Percentiles rank a stretch among this genome's conserved stretches.
phyloP scores from a whole-genome alignment of 768 basidiomycete genomes.

The Gymnopilus dilepis region DNA sequence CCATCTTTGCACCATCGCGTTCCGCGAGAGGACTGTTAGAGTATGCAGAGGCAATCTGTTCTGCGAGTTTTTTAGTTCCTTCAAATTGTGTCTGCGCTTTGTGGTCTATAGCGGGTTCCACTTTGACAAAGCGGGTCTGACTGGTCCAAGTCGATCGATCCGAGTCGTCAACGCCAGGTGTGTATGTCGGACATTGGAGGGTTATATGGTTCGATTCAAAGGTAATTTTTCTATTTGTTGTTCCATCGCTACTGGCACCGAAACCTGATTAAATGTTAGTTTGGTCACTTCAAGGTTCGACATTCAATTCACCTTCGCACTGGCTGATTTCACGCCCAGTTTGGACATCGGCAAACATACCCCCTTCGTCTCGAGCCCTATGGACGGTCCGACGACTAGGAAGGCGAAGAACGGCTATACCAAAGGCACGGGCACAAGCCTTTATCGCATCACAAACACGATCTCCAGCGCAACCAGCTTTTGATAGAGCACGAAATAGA shows the following conservation, averaged over 20 bases:
- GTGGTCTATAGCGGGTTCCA: conserved; percentile 28
- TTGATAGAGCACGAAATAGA: neutral
- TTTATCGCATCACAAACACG: neutral
- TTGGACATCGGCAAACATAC: neutral
- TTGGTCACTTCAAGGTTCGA: too few relatives aligned
- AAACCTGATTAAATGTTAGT: conserved; percentile 16
- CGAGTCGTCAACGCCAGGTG: conserved; percentile 18
- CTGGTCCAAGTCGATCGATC: conserved; percentile 24
- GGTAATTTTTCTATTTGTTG: conserved; percentile 28
- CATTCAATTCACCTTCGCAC: neutral
- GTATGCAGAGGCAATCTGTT: conserved; percentile 20
- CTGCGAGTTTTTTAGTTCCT: conserved; percentile 21
- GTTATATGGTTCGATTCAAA: conserved; percentile 27
- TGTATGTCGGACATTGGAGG: conserved; percentile 20
- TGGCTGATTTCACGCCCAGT: neutral
- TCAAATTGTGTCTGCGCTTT: conserved; percentile 32
- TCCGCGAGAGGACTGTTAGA: conserved; percentile 25
- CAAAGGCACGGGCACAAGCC: neutral
- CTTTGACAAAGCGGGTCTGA: conserved; percentile 21
- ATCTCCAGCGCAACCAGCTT: neutral
- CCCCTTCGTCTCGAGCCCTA: neutral
- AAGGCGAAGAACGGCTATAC: neutral
- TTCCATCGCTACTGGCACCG: conserved; percentile 31
- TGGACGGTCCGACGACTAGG: neutral
- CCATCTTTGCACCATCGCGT: conserved; percentile 14